Conservation (phyloP, 257 asterid species). For the Przewalskia tangutica region DNA sequence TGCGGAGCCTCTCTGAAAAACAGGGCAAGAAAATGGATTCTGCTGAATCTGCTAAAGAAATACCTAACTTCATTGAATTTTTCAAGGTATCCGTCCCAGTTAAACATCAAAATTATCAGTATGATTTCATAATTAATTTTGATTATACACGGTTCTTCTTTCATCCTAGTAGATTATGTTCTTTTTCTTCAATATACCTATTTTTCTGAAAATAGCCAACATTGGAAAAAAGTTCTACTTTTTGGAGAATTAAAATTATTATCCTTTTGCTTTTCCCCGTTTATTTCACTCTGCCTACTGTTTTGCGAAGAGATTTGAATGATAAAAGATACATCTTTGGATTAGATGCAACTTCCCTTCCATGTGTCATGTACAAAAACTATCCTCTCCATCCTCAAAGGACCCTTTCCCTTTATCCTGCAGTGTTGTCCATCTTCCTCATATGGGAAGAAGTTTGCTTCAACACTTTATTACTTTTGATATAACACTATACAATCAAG, state of each 20-base stretch:
- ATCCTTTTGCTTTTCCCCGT: neutral
- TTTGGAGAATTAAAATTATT: neutral
- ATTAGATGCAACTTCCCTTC: neutral
- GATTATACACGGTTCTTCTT: neutral
- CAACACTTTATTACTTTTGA: neutral
- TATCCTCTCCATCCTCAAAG: neutral
- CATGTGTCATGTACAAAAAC: neutral
- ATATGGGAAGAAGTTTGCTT: neutral
- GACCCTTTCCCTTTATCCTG: neutral
- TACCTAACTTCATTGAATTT: conserved; percentile 53
- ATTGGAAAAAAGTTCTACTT: neutral
- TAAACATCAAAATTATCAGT: neutral
- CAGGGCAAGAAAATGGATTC: conserved; percentile 96
- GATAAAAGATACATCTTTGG: neutral
- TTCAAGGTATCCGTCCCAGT: conserved; percentile 20
- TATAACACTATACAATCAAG: neutral
- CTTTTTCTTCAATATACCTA: neutral
- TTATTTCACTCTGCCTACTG: neutral
- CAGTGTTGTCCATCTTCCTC: neutral
- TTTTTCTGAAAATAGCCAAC: neutral
- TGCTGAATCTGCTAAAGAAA: conserved; percentile 70
- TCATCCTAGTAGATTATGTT: neutral
- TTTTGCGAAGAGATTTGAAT: neutral
- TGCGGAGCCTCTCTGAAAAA: conserved; percentile 88
- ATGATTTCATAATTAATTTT: neutral